Conservation (phyloP, 1,139 yeast species). For the Scheffersomyces titani region DNA sequence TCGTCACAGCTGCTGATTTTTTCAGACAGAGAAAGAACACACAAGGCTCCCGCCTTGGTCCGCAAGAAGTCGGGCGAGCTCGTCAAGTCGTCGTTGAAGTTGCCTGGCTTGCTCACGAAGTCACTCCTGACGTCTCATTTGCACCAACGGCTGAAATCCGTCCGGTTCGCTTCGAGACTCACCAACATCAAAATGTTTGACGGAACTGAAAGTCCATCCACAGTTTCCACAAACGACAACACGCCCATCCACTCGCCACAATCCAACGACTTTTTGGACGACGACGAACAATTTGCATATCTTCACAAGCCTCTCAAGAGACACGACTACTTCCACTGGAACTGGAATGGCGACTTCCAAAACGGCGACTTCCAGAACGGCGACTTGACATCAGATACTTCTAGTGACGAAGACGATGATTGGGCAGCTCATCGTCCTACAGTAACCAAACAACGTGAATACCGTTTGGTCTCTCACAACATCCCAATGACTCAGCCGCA, state of each 20-base stretch:
- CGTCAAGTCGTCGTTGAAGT: conserved; percentile 41
- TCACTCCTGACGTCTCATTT: conserved; percentile 29
- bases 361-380: conserved; percentile 5
- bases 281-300: conserved; percentile 10
- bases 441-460: conserved; percentile 6
- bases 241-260: conserved; percentile 40
- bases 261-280: conserved; percentile 17
- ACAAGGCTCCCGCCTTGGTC: conserved; percentile 15
- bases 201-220: conserved; percentile 42
- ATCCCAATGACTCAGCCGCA: conserved; percentile 11
- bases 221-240: conserved; percentile 34
- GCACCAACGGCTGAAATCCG: conserved; percentile 27
- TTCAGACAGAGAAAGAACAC: conserved; percentile 1
- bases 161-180: conserved; percentile 38
- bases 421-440: conserved; percentile 4
- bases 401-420: conserved; percentile 20
- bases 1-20: not conserved
- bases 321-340: conserved; percentile 15
- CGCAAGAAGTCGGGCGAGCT: conserved; percentile 43
- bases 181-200: conserved; percentile 43
- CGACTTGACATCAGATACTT: conserved; percentile 15
- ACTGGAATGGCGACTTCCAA: conserved; percentile 12
- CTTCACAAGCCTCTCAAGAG: conserved; percentile 3
- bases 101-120: conserved; percentile 23
- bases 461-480: conserved; percentile 11